Conservation (phyloP, 495 filamentous ascomycete genomes). For the Talaromyces adpressus region DNA sequence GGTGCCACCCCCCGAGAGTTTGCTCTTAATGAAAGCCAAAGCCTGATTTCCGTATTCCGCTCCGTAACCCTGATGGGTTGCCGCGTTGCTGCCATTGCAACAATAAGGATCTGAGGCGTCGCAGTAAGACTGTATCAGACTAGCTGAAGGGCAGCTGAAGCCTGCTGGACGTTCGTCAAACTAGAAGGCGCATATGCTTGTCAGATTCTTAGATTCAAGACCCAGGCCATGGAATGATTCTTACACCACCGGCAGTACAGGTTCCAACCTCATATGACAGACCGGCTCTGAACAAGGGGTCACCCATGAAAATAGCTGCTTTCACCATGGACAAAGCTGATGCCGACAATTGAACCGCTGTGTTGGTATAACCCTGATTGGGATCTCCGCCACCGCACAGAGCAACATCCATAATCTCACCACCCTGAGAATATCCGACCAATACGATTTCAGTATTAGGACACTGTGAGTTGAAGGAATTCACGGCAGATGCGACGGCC, state of each 20-base stretch:
- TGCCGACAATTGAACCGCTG: conserved; percentile 37
- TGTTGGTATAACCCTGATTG: conserved; percentile 41
- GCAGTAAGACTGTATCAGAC: conserved; percentile 55
- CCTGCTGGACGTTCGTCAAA: conserved; percentile 51
- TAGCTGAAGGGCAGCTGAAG: conserved; percentile 44
- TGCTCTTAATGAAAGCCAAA: conserved; percentile 45
- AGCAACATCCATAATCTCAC: conserved; percentile 57
- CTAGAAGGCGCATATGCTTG: conserved; percentile 16
- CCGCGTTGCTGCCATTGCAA: conserved; percentile 52
- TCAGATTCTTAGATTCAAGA: not conserved
- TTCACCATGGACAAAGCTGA: conserved; percentile 44
- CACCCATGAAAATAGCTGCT: conserved; percentile 58
- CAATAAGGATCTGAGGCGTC: conserved; percentile 57
- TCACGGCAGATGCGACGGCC: conserved; percentile 50
- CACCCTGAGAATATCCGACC: conserved; percentile 57
- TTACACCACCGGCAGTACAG: conserved; percentile 48
- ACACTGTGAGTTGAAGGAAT: conserved; percentile 43
- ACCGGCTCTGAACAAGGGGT: conserved; percentile 46
- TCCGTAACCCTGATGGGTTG: conserved; percentile 52
- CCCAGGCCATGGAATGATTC: conserved; percentile 11
- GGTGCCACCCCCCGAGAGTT: conserved; percentile 17
- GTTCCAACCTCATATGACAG: conserved; percentile 56
- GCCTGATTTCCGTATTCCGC: conserved; percentile 51
- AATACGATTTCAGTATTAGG: conserved; percentile 52
- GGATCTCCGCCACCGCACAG: conserved; percentile 54